A percentile compares a stretch with the other conserved stretches of the same genome.
Conservation (phyloP, 352 stramenopile genomes). For the Globisporangium cylindrosporum region DNA sequence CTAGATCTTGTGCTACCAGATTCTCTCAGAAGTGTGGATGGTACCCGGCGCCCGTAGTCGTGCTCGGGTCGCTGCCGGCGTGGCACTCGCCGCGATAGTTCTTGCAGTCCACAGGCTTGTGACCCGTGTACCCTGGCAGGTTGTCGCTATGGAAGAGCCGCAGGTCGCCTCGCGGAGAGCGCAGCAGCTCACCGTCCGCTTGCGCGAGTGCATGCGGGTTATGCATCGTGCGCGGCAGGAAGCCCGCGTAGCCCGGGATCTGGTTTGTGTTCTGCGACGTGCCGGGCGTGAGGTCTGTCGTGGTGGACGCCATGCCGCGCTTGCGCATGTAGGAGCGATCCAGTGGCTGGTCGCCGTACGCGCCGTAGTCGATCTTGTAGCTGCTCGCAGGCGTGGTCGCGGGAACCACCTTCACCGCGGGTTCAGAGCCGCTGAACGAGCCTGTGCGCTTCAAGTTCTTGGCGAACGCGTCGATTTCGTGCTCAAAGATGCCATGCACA, state of each 20-base stretch:
- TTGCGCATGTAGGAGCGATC: constrained; percentile 70
- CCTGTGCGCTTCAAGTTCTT: constrained; percentile 20
- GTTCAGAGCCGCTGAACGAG: constrained; percentile 16
- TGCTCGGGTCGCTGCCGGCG: constrained; percentile 51
- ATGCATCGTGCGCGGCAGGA: constrained; percentile 55
- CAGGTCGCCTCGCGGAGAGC: constrained; percentile 37
- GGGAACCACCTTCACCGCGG: constrained; percentile 38
- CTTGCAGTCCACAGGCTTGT: constrained; percentile 71
- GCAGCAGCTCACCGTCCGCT: constrained; percentile 40
- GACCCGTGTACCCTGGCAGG: constrained; percentile 77
- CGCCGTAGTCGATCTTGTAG: constrained; percentile 70
- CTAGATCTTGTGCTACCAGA: background rate
- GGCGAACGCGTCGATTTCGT: constrained; percentile 26
- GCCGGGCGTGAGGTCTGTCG: constrained; percentile 62
- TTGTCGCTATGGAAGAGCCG: constrained; percentile 83
- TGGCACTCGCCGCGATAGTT: constrained; percentile 78
- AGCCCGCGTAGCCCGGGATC: constrained; percentile 75
- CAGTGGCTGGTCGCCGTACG: constrained; percentile 58
- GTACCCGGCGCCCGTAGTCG: constrained; percentile 64
- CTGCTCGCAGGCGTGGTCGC: constrained; percentile 63
- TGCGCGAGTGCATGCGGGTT: constrained; percentile 60
- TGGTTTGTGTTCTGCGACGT: constrained; percentile 77
- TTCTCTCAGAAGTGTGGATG: constrained; percentile 43
- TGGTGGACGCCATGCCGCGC: constrained; percentile 78
- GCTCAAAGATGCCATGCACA: constrained; percentile 35